These are phyloP conservation scores for Arabidopsis lyrata DNA, from an alignment of 441 rosid species.

Conservation along the genomic window DNA sequence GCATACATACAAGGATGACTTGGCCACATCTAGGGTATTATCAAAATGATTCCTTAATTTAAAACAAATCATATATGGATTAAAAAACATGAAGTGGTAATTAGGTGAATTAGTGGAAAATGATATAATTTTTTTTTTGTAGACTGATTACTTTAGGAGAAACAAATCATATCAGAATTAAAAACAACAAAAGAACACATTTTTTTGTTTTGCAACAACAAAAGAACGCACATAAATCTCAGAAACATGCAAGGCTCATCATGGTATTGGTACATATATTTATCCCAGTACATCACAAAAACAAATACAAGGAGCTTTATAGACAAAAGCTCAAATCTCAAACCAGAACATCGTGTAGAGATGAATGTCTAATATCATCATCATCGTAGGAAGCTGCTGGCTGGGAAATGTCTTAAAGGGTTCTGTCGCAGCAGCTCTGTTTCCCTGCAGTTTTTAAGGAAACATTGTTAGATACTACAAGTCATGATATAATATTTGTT, in stretches of 20 bases:
- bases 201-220: no score
- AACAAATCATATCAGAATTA: no score
- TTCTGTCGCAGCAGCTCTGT: conserved; percentile 76
- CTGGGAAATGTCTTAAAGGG: conserved; percentile 82
- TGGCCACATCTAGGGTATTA: conserved; percentile 5
- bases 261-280: neutral
- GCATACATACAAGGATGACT: conserved; percentile 4
- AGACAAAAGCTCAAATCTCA: conserved; percentile 41
- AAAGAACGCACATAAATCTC: neutral
- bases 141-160: neutral
- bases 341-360: conserved; percentile 41
- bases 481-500: conserved; percentile 1
- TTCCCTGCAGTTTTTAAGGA: conserved; percentile 53
- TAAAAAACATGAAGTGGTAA: neutral
- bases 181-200: no score
- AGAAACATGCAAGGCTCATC: neutral
- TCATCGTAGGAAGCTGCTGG: conserved; percentile 76
- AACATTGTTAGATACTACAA: neutral
- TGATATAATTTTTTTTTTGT: neutral
- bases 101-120: neutral
- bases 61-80: neutral
- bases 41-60: neutral
- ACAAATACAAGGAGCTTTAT: conserved; percentile 43
- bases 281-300: conserved; percentile 23
- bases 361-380: conserved; percentile 38